phyloP scores from a whole-genome alignment of 2,329 filamentous ascomycete species.

The Fusarium proliferatum region DNA sequence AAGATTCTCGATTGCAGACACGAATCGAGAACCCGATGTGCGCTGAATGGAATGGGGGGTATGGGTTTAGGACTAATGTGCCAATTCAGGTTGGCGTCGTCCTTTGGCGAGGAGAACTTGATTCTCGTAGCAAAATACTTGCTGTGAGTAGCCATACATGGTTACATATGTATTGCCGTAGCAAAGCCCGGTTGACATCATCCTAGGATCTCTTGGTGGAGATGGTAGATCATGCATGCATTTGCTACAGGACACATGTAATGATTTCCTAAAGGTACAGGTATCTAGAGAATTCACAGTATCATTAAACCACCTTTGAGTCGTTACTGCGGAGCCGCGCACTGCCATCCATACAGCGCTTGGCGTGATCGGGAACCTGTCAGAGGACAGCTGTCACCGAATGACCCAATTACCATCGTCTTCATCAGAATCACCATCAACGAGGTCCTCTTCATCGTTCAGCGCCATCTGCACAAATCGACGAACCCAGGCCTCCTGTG shows the following conservation, averaged over 20 bases:
- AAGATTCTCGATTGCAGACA: slow-evolving; percentile 6
- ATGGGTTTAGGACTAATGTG: slow-evolving; percentile 17
- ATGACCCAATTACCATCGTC: slow-evolving; percentile 46
- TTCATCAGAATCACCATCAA: slow-evolving; percentile 56
- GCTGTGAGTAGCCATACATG: not conserved
- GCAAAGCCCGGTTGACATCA: slow-evolving; percentile 16
- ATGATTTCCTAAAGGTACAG: not conserved
- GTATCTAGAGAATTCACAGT: not conserved
- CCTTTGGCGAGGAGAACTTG: slow-evolving; percentile 14
- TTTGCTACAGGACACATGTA: slow-evolving; percentile 22
- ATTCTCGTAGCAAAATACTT: slow-evolving; percentile 1
- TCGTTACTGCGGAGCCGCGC: slow-evolving; percentile 16
- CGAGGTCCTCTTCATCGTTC: slow-evolving; percentile 63
- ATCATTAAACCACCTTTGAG: slow-evolving; percentile 5
- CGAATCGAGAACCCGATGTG: not conserved
- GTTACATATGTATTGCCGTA: not conserved
- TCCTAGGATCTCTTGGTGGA: slow-evolving; percentile 15
- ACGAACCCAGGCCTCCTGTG: slow-evolving; percentile 64
- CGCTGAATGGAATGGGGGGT: slow-evolving; percentile 18
- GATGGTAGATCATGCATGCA: slow-evolving; percentile 26
- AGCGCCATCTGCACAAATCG: slow-evolving; percentile 66
- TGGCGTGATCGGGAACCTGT: not conserved
- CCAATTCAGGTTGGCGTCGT: slow-evolving; percentile 5
- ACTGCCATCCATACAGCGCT: not conserved
- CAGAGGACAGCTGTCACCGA: slow-evolving; percentile 27